These are phyloP conservation scores for Penicillium vulpinum DNA, from an alignment of 2,329 filamentous ascomycete species.

Conservation along the genomic window DNA sequence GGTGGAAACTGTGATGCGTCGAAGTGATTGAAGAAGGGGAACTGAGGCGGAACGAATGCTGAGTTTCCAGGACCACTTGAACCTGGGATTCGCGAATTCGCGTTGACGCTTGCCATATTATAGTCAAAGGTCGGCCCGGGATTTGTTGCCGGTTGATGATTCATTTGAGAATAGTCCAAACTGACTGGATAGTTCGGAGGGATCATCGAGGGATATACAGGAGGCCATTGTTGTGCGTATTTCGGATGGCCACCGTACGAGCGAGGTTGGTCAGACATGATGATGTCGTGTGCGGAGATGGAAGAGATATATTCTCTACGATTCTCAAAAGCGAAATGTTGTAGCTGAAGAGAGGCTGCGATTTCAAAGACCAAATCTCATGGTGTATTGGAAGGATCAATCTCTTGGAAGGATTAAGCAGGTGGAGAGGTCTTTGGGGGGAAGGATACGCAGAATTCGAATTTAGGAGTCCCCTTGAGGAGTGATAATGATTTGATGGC, in stretches of 20 bases:
- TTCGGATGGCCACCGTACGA: slow-evolving; percentile 42
- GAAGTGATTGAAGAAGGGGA: slow-evolving; percentile 35
- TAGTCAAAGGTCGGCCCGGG: slow-evolving; percentile 18
- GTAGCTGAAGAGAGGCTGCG: background rate
- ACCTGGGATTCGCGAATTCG: slow-evolving; percentile 34
- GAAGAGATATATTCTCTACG: background rate
- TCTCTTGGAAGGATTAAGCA: background rate
- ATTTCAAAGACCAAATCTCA: slow-evolving; percentile 24
- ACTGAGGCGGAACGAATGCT: slow-evolving; percentile 32
- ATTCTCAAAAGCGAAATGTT: background rate
- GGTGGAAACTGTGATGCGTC: slow-evolving; percentile 32
- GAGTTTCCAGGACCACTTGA: slow-evolving; percentile 25
- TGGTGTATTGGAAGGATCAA: slow-evolving; percentile 16
- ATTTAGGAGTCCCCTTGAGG: background rate
- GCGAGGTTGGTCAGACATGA: slow-evolving; percentile 52
- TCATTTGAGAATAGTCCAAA: slow-evolving; percentile 25
- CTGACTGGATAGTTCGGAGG: slow-evolving; percentile 29
- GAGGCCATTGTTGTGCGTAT: slow-evolving; percentile 41
- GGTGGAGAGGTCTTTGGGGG: background rate
- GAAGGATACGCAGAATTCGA: background rate
- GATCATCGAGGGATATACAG: slow-evolving; percentile 31
- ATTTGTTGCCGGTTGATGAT: slow-evolving; percentile 22
- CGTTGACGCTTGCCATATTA: slow-evolving; percentile 27
- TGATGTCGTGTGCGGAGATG: slow-evolving; percentile 6
- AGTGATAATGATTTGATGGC: background rate